Base-by-base conservation (phyloP, 768 basidiomycete genomes). In the Hemileccinum rubropunctum region DNA sequence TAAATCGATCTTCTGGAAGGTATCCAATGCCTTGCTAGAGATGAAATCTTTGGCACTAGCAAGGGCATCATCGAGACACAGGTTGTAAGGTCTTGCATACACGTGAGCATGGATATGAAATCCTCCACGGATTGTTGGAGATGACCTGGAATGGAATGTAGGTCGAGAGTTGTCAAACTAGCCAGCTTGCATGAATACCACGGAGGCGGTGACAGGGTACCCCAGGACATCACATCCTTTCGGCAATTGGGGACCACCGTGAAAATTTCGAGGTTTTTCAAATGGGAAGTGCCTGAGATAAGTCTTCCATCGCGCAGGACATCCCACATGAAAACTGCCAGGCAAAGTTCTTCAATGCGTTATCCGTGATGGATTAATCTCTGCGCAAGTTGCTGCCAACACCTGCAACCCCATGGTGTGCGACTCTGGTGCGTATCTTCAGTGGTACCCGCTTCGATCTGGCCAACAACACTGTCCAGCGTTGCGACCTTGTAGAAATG, bases 401-500 rank as follows among this genome's bases (percentile, higher is more conserved):
- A 40, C 14, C 8, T 23, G 15, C 23, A 21, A 12, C 23, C 39
- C 39, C 14, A 28, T 28, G 27, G 27, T 27, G 7, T 21, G 23
- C 23, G 20, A 28, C 5, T 28, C 4, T 27, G 7, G 9, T 12
- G 35, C 6, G 23, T 40, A 46, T 21, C 30, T 45, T 45, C n/a
- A 61, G 35, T 10, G 67, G 59, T 10, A 69, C 71, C 56, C 63
- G 67, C 46, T 73, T 76, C 0, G 76, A 78, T 7, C 76, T 67
- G 30, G 56, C 58, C 33, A 78, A 45, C 69, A 76, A 71, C 50
- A 69, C 58, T 8, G 67, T 67, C 70, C 72, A 74, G 36, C 52
- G 56, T 1, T 63, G 62, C 5, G 63, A 63, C 6, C 46, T 54
- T 21, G 71, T 64, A 6, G 65, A 51, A 14, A 69, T 60, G 36